Evolutionary conservation across 2,329 filamentous ascomycete species (phyloP).

Genomic region (Pleurostoma richardsiae): DNA sequence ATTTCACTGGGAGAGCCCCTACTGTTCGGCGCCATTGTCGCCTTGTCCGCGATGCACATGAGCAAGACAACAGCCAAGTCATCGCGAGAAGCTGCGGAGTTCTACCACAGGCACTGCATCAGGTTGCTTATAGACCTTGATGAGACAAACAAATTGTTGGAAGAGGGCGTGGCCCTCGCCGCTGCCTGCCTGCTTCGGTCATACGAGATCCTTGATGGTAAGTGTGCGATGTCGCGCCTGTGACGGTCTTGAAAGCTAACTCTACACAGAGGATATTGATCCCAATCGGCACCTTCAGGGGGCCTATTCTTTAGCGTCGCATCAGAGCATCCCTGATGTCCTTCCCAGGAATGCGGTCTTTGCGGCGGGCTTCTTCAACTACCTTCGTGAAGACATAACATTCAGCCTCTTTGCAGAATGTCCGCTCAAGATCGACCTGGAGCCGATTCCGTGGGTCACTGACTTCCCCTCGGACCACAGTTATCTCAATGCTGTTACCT

Average conservation of each 20-base stretch:
- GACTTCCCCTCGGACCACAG: constrained; percentile 18
- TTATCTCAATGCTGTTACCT: constrained; percentile 32
- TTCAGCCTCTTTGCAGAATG: constrained; percentile 40
- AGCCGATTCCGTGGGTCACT: constrained; percentile 9
- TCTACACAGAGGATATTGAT: constrained; percentile 25
- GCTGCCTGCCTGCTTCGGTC: constrained; percentile 41
- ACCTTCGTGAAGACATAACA: constrained; percentile 46
- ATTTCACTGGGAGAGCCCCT: constrained; percentile 31
- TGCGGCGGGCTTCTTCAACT: constrained; percentile 44
- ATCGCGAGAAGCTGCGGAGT: constrained; percentile 22
- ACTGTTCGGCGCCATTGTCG: constrained; percentile 37
- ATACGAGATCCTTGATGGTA: constrained; percentile 41
- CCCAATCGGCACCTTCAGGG: constrained; percentile 40
- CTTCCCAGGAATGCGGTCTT: constrained; percentile 20
- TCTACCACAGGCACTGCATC: constrained; percentile 34
- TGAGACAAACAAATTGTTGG: constrained; percentile 18
- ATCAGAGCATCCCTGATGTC: constrained; percentile 14
- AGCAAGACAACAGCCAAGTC: constrained; percentile 23
- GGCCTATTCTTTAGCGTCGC: constrained; percentile 36
- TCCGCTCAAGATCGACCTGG: constrained; percentile 33
- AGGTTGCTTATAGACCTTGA: constrained; percentile 30
- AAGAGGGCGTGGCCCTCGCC: constrained; percentile 34
- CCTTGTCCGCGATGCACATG: constrained; percentile 35
- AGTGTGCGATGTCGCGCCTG: neutral
- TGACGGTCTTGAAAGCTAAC: neutral